These are phyloP conservation scores for Aspergillus fumigatus DNA, from an alignment of 2,329 filamentous ascomycete species.

Conservation along the genomic window DNA sequence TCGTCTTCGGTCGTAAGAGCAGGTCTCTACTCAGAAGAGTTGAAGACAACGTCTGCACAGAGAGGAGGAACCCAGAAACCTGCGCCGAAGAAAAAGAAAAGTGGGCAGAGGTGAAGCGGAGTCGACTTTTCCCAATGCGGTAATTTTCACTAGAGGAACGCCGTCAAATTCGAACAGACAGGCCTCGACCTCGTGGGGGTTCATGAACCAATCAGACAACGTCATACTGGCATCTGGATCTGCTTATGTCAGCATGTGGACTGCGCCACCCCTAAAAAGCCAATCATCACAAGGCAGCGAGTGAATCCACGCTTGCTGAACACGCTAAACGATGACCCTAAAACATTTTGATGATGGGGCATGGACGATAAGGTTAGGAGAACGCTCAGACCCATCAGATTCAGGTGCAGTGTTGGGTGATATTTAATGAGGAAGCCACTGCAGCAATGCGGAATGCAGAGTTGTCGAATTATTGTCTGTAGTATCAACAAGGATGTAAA, in stretches of 20 bases:
- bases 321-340: background rate
- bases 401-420: background rate
- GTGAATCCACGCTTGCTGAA: background rate
- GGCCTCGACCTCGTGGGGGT: background rate
- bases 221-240: background rate
- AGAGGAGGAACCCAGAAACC: slow-evolving; percentile 5
- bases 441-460: background rate
- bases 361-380: background rate
- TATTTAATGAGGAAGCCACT: background rate
- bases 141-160: slow-evolving; percentile 1
- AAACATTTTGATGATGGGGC: background rate
- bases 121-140: slow-evolving; percentile 8
- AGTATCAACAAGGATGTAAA: background rate
- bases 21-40: background rate
- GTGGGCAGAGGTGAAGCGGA: slow-evolving; percentile 7
- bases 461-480: background rate
- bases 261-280: too few relatives aligned
- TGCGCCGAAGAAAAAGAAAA: slow-evolving; percentile 8
- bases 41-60: background rate
- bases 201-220: background rate
- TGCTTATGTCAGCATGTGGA: background rate
- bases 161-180: slow-evolving; percentile 4
- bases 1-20: slow-evolving; percentile 29
- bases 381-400: background rate
- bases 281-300: background rate